Base-by-base conservation (phyloP, 371 early-diverging fungal genomes). In the Vairimorpha ceranae region DNA sequence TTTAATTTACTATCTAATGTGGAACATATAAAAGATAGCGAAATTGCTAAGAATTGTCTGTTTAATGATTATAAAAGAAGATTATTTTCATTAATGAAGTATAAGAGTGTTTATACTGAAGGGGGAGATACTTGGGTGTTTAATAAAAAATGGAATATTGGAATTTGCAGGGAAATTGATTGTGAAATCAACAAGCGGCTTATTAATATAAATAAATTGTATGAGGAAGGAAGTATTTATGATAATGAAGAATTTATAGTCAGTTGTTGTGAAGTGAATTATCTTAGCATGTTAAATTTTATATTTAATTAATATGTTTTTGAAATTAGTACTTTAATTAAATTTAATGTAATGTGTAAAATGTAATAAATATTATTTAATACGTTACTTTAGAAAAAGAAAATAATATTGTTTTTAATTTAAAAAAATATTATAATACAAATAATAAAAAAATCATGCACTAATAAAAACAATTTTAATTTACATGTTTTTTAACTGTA, bases 31-130 rank as follows among this genome's bases (percentile, higher is more conserved):
- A 56, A 48, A 33, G 78, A 78, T 29, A 61, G 43, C 14, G 78
- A 74, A n/a, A 54, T 78, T 27, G 51, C 60, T 10, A 36, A 71
- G 17, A 58, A 64, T 35, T 75, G 71, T 12, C 67, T 78, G 1
- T n/a, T 75, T 17, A 23, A 32, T 17, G 14, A 65, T n/a, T 15
- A 23, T 32, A 33, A 48, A 10, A 33, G 41, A 32, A 78, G 71
- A 61, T 25, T 54, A 4, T 54, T 25, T 25, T 25, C 3, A 27
- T 25, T 54, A 6, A 25, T 54, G 56, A 27, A 54, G 7, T 54
- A 27, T 54, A 54, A 54, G 17, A 54, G 21, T 7, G 21, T 35
- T 25, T 2, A 8, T 23, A 36, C 19, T 4, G 41, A 61, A 36
- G 12, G 27, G 6, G n/a, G 2, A 6, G 41, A 36, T 61, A 35